Evolutionary conservation across 176 grass and related monocot genomes (phyloP), one percentile per base, ranked within the genome.

Genomic region (Aechmea fasciata): DNA sequence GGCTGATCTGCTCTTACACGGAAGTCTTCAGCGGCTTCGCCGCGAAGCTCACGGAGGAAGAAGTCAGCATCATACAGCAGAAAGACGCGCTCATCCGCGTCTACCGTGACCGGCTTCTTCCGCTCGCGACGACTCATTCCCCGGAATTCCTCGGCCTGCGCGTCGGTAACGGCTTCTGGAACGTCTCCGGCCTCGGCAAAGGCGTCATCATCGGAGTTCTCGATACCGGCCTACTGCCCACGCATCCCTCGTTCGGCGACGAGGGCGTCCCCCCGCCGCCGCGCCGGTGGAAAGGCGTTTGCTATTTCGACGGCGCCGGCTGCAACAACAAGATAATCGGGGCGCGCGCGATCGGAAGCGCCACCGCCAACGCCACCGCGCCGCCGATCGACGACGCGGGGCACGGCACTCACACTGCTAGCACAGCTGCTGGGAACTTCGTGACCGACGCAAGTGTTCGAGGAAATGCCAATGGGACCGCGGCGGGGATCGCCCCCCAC

Each of bases 301-400:
- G 92, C 62, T 78, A 86, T 66, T 91, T 84, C 71, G 88, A 80
- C 1, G 65, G 74, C 0, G 78, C 80, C 9, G 75, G 74, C 1
- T 96, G 91, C 71, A 91, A 91, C 85, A 89, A 96, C 33, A 96
- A 96, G 83, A 52, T 91, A 68, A 78, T 96, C 29, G 88, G 88
- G 0, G 92, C 85, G 2, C 83, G 83, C 11, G 92, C 88, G 23
- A 89, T 96, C 71, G 91, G 91, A 2, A 82, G 87, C 65, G 82
- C 87, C 0, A 54, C 76, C 3, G 69, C 76, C 0, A 93, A 89
- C 71, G 69, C 80, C 18, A 75, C 86, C 5, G 86, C 78, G 50
- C 88, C 88, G 65, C 87, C 88, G 1, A 51, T 84, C 11, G 88
- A 96, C 53, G 92, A 96, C 67, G 74, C 81, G 0, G 92, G 88